Conservation (phyloP, 352 stramenopile genomes). For the Aphanomyces euteiches region DNA sequence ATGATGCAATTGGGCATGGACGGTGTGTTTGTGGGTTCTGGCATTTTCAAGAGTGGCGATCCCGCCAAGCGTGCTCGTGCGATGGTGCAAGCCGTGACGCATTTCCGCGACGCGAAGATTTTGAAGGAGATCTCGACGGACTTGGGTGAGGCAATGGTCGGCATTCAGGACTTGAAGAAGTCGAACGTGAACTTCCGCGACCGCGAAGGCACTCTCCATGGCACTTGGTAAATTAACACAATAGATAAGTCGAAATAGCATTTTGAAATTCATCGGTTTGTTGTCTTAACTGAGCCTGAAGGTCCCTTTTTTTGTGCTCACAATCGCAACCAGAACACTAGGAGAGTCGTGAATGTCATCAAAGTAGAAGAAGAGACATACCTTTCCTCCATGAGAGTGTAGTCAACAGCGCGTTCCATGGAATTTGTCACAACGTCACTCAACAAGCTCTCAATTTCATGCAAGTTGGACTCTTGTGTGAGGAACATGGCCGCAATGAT, state of each 20-base stretch:
- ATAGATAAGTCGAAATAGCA: background rate
- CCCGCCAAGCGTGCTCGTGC: conserved; percentile 91
- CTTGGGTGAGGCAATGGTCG: conserved; percentile 96
- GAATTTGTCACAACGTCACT: conserved; percentile 75
- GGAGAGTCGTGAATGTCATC: background rate
- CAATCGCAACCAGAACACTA: conserved; percentile 70
- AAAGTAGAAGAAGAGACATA: background rate
- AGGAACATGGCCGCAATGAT: conserved; percentile 53
- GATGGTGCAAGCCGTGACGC: conserved; percentile 96
- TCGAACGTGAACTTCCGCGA: conserved; percentile 97
- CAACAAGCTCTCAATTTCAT: conserved; percentile 72
- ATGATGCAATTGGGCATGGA: conserved; percentile 99
- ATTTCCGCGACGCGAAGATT: conserved; percentile 97
- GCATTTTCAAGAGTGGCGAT: conserved; percentile 97
- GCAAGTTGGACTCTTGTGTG: conserved; percentile 33
- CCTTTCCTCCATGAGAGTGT: conserved; percentile 76
- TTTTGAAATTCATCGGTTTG: too few species aligned
- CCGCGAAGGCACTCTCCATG: conserved; percentile 80
- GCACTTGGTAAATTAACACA: conserved; percentile 51
- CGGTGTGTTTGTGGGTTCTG: conserved; percentile 97
- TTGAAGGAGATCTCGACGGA: conserved; percentile 95
- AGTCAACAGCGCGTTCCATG: conserved; percentile 54
- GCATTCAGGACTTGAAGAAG: conserved; percentile 94
- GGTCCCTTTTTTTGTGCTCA: conserved; percentile 52
- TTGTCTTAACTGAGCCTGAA: background rate